A percentile compares a stretch with the other conserved stretches of the same genome.
These are phyloP conservation scores for Licmophora abbreviata DNA, from an alignment of 108 stramenopile species.

Conservation along the genomic window DNA sequence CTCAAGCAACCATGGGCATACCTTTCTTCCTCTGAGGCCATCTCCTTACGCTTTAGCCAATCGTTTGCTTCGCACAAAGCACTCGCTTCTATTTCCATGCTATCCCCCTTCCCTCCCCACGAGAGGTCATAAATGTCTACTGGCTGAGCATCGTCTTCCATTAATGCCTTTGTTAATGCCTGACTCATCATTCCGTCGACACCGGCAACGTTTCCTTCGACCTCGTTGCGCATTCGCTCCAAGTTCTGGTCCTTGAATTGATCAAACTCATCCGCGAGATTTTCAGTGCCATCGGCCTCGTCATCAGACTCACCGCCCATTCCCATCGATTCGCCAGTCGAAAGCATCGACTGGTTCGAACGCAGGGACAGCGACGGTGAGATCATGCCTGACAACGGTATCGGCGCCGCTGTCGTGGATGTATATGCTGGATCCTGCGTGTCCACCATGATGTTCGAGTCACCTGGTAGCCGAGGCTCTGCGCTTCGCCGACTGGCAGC, in stretches of 20 bases:
- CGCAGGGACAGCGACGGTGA: constrained; percentile 42
- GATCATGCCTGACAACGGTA: constrained; percentile 15
- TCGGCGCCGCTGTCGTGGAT: neutral
- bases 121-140: constrained; percentile 15
- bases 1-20: constrained; percentile 32
- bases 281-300: constrained; percentile 42
- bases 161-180: constrained; percentile 67
- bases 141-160: constrained; percentile 50
- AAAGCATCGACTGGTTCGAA: constrained; percentile 41
- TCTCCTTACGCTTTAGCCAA: constrained; percentile 65
- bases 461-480: neutral
- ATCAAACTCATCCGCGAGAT: constrained; percentile 75
- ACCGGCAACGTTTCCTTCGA: constrained; percentile 49
- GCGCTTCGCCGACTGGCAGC: neutral
- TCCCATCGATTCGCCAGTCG: constrained; percentile 38
- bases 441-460: neutral
- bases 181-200: constrained; percentile 80
- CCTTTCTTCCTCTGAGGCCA: constrained; percentile 40
- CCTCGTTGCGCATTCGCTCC: constrained; percentile 59
- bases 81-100: constrained; percentile 66
- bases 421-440: neutral
- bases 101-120: constrained; percentile 32
- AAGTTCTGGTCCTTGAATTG: constrained; percentile 69
- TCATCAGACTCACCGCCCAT: constrained; percentile 38
- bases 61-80: constrained; percentile 60